Evolutionary conservation across 257 asterid genomes (phyloP).

Genomic region (Nicotiana obtusifolia): DNA sequence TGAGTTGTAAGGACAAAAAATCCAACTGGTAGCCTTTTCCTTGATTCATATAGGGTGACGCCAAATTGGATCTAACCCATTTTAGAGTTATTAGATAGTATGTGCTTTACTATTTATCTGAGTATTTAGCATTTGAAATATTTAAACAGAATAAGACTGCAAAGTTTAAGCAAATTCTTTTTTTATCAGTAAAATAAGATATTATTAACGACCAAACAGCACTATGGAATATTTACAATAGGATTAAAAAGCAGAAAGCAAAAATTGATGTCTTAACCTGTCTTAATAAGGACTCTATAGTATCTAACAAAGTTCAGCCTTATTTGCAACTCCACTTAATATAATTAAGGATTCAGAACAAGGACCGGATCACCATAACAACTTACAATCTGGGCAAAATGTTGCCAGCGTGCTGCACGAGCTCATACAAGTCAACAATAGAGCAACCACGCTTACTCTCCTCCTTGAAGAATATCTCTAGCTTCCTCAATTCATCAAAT

Average conservation of each 20-base stretch:
- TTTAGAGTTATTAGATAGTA: background rate
- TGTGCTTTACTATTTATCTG: background rate
- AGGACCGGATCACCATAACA: background rate
- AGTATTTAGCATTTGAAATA: background rate
- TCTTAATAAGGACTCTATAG: background rate
- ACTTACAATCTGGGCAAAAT: conserved; percentile 92
- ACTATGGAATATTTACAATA: background rate
- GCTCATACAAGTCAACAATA: conserved; percentile 90
- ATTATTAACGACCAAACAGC: background rate
- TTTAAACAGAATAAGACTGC: background rate
- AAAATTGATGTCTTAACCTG: background rate
- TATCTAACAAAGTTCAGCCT: background rate
- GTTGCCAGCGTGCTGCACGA: conserved; percentile 99
- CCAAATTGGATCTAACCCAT: background rate
- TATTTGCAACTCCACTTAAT: background rate
- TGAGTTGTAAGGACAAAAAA: background rate
- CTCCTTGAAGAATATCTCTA: conserved; percentile 87
- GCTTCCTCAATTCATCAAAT: conserved; percentile 91
- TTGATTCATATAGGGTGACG: background rate
- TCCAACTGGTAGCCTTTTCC: background rate
- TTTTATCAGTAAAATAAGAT: background rate
- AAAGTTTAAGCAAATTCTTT: background rate
- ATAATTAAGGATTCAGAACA: background rate
- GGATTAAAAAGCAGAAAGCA: background rate
- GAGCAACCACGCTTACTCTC: conserved; percentile 91